Evolutionary conservation across 1,284 basidiomycete species (phyloP).

Genomic region (Puccinia coronata): DNA sequence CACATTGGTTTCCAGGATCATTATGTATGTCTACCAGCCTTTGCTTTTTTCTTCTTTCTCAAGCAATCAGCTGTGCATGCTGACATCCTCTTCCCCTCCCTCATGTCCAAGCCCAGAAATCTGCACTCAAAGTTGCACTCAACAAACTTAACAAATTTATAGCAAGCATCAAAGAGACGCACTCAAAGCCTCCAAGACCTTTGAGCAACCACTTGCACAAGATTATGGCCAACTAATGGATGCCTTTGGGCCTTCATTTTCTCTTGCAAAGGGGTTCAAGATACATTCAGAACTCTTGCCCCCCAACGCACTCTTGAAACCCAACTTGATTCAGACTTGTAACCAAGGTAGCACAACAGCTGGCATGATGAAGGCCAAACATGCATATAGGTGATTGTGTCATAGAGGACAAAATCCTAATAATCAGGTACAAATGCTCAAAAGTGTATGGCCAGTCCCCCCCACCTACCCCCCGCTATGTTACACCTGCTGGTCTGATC

Average conservation of each 20-base stretch:
- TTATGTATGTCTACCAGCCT: too few relatives aligned
- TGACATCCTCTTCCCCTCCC: constrained; percentile 32
- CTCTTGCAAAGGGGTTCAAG: constrained; percentile 36
- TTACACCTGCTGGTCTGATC: too few relatives aligned
- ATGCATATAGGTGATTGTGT: constrained; percentile 80
- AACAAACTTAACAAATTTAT: constrained; percentile 48
- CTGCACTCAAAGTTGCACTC: constrained; percentile 31
- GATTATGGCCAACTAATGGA: constrained; percentile 34
- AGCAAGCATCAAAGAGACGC: constrained; percentile 38
- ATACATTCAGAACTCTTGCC: constrained; percentile 42
- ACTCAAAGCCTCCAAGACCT: constrained; percentile 42
- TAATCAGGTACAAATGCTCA: constrained; percentile 73
- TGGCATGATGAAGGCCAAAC: constrained; percentile 62
- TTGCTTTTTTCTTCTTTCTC: too few relatives aligned
- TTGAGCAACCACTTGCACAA: constrained; percentile 34
- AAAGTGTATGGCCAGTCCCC: constrained; percentile 67
- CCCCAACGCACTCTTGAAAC: constrained; percentile 12
- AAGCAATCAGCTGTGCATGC: too few relatives aligned
- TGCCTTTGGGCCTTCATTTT: constrained; percentile 35
- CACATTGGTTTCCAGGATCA: too few relatives aligned
- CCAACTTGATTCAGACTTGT: constrained; percentile 1
- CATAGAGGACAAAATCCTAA: constrained; percentile 71
- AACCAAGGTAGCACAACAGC: background rate
- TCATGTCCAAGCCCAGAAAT: constrained; percentile 44
- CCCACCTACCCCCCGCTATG: background rate